phyloP scores from a whole-genome alignment of 257 asterid genomes.

The Fraxinus excelsior region DNA sequence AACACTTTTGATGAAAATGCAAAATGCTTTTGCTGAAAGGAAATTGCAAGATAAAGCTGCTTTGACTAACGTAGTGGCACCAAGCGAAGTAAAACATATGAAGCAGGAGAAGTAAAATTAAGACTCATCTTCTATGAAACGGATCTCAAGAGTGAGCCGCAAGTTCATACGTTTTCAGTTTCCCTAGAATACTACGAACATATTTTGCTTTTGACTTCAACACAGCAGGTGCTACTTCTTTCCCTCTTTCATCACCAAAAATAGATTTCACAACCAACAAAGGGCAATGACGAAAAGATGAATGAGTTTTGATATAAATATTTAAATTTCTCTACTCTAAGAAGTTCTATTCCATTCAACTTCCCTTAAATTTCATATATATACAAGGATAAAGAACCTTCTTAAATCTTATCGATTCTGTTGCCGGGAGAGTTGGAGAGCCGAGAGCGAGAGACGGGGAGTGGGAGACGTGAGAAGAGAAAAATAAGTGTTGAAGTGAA shows the following conservation, averaged over 20 bases:
- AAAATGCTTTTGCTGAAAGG: no score
- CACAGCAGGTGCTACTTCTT: slow-evolving; percentile 90
- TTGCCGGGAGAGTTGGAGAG: no score
- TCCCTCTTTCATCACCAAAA: slow-evolving; percentile 98
- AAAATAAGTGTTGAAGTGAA: no score
- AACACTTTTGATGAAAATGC: no score
- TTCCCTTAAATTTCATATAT: no score
- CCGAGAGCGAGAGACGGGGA: no score
- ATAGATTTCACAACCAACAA: slow-evolving; percentile 91
- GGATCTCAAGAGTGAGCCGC: slow-evolving; percentile 92
- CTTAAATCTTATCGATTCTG: no score
- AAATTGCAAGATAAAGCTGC: slow-evolving; percentile 5
- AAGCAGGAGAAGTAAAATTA: slow-evolving; percentile 2
- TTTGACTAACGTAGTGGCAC: neutral
- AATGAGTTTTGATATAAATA: slow-evolving; percentile 8
- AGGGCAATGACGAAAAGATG: slow-evolving; percentile 13
- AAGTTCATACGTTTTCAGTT: slow-evolving; percentile 93
- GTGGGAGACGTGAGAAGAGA: no score
- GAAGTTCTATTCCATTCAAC: slow-evolving; percentile 11
- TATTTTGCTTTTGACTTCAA: slow-evolving; percentile 85
- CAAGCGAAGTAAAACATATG: neutral
- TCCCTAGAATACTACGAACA: slow-evolving; percentile 80
- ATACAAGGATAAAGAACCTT: no score
- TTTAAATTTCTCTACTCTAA: no score
- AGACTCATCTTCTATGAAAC: slow-evolving; percentile 92